Evolutionary conservation across 1,284 basidiomycete genomes (phyloP), one percentile per base, ranked within the genome.

Genomic region (Microbotryum lychnidis-dioicae): DNA sequence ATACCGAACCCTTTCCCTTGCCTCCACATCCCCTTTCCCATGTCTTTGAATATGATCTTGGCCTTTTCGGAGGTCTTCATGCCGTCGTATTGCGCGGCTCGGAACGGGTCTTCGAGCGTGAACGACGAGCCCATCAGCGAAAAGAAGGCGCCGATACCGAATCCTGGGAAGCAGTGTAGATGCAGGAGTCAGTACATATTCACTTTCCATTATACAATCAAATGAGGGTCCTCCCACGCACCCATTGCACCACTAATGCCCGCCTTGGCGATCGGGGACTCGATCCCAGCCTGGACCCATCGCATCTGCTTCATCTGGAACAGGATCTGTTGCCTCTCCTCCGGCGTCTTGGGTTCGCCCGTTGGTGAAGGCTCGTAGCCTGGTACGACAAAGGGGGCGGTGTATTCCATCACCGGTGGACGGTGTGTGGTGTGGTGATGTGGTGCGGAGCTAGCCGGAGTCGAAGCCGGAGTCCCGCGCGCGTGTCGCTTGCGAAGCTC

Each of bases 41-140:
- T 97, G 69, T 97, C 93, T 73, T 85, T 89, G 76, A 97, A 89
- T 48, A 96, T 85, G 69, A 87, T 85, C 52, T 83, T 81, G 0
- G 91, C 88, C 73, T 93, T 90, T 74, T 91, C 86, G 59, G 51
- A 50, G 33, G 80, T 81, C 50, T 77, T 83, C 76, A 86, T 73
- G 18, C 78, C 67, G 29, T 72, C 66, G 42, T 70, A 70, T n/a
- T 79, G 78, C 65, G 75, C 16, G 70, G 76, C 50, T 70, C 69
- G 31, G 74, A 91, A 78, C 7, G 94, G 94, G 75, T 97, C 94
- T 75, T 97, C 94, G 72, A 96, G 92, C 29, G 88, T 87, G 73
- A 98, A 94, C 37, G 90, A 91, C 16, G 91, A 81, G 50, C 89
- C 91, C 91, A 98, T 94, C 65, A 98, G 81, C 1, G 91, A 90